A percentile compares a stretch with the other conserved stretches of the same genome.
Evolutionary conservation across 352 stramenopile species (phyloP).

Genomic region (Phytophthora colocasiae): DNA sequence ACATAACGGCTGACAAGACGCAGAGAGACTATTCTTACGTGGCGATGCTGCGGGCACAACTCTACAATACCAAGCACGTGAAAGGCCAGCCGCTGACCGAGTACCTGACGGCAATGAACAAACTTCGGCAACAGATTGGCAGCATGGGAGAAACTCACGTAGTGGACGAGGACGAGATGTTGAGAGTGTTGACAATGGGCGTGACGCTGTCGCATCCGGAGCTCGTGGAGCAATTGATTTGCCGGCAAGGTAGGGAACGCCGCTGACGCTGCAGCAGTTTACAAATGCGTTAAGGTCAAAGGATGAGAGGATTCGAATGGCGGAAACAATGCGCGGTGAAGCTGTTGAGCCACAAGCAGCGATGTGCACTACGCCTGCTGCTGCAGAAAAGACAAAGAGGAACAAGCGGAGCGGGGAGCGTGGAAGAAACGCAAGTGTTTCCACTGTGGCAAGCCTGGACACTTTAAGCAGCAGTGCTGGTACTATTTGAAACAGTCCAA

Average conservation of each 20-base stretch:
- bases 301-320: slow-evolving; percentile 2
- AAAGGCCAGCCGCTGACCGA: neutral
- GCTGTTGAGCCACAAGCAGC: no score
- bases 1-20: neutral
- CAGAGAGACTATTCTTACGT: slow-evolving; percentile 2
- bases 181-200: slow-evolving; percentile 1
- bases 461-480: no score
- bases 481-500: no score
- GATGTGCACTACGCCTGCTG: neutral
- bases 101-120: neutral
- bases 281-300: neutral
- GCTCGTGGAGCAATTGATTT: slow-evolving; percentile 8
- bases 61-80: neutral
- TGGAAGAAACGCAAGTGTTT: no score
- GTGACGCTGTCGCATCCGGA: slow-evolving; percentile 3
- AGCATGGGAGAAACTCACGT: neutral
- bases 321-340: neutral
- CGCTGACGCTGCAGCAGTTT: neutral
- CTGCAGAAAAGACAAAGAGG: no score
- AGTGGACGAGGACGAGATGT: slow-evolving; percentile 3
- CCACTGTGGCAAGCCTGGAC: no score
- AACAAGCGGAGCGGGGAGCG: no score
- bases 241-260: slow-evolving; percentile 1
- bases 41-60: neutral
- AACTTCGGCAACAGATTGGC: neutral